Evolutionary conservation across 495 filamentous ascomycete genomes (phyloP).

Genomic region (Penicillium crystallinum): DNA sequence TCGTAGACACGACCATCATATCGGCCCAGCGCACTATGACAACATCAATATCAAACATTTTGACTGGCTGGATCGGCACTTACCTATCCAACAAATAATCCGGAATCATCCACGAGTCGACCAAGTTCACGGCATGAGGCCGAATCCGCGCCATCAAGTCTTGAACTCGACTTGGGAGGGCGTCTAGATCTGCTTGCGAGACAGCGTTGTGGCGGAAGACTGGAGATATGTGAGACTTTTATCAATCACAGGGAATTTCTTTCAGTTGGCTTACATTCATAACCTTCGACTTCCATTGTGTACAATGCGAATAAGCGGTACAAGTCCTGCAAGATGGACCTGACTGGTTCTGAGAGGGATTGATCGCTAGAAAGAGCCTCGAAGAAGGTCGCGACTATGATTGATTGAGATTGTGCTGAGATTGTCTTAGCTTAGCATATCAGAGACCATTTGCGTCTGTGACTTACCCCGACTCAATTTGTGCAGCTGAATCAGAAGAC

Average conservation of each 20-base stretch:
- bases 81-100: slow-evolving; percentile 45
- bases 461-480: slow-evolving; percentile 36
- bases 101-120: slow-evolving; percentile 46
- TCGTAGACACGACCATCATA: slow-evolving; percentile 47
- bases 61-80: not conserved
- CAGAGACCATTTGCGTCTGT: not conserved
- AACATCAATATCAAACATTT: not conserved
- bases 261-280: slow-evolving; percentile 17
- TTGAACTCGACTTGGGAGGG: slow-evolving; percentile 31
- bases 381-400: slow-evolving; percentile 40
- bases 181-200: slow-evolving; percentile 26
- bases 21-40: slow-evolving; percentile 36
- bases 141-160: slow-evolving; percentile 38
- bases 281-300: slow-evolving; percentile 36
- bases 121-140: slow-evolving; percentile 44
- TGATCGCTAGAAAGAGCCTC: slow-evolving; percentile 21
- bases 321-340: slow-evolving; percentile 26
- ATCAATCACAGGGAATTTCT: not conserved
- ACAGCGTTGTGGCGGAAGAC: slow-evolving; percentile 37
- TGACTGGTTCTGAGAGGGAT: slow-evolving; percentile 19
- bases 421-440: not conserved
- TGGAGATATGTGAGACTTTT: not conserved
- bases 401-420: slow-evolving; percentile 41
- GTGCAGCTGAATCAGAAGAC: slow-evolving; percentile 41
- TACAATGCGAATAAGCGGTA: slow-evolving; percentile 43